phyloP scores from a whole-genome alignment of 495 filamentous ascomycete genomes.

The Xylaria scruposa region DNA sequence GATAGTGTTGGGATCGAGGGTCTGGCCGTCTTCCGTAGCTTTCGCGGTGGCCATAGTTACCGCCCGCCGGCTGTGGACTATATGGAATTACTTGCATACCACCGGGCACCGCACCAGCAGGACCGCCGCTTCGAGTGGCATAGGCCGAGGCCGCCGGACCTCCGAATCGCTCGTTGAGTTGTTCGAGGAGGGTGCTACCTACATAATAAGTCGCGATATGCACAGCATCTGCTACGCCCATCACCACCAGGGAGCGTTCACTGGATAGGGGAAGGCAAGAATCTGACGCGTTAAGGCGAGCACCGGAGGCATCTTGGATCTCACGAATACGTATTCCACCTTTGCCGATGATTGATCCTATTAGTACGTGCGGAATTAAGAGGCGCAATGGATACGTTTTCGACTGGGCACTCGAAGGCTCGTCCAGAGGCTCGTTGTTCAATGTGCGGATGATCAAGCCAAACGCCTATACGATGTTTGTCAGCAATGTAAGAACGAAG shows the following conservation, averaged over 20 bases:
- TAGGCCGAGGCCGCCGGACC: slow-evolving; percentile 96
- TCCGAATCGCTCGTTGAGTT: slow-evolving; percentile 93
- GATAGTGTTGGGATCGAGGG: slow-evolving; percentile 65
- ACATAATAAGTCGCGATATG: slow-evolving; percentile 99
- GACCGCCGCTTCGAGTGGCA: slow-evolving; percentile 91
- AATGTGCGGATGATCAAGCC: slow-evolving; percentile 96
- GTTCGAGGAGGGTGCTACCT: slow-evolving; percentile 92
- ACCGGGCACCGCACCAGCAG: slow-evolving; percentile 89
- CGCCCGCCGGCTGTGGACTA: slow-evolving; percentile 87
- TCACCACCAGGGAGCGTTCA: slow-evolving; percentile 94
- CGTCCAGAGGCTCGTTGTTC: slow-evolving; percentile 90
- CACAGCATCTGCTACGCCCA: slow-evolving; percentile 90
- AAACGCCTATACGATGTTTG: slow-evolving; percentile 72
- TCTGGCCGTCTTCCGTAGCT: slow-evolving; percentile 78
- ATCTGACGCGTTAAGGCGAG: slow-evolving; percentile 95
- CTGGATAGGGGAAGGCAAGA: slow-evolving; percentile 91
- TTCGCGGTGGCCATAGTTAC: slow-evolving; percentile 90
- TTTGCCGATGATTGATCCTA: slow-evolving; percentile 98
- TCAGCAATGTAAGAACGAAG: slow-evolving; percentile 25
- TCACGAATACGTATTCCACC: slow-evolving; percentile 93
- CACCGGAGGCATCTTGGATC: slow-evolving; percentile 97
- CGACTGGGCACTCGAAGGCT: slow-evolving; percentile 86
- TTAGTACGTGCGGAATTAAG: slow-evolving; percentile 94
- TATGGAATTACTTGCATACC: slow-evolving; percentile 98
- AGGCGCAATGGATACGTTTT: slow-evolving; percentile 97